Evolutionary conservation across 2,329 filamentous ascomycete species (phyloP).

Genomic region (Pseudogymnoascus pannorum): DNA sequence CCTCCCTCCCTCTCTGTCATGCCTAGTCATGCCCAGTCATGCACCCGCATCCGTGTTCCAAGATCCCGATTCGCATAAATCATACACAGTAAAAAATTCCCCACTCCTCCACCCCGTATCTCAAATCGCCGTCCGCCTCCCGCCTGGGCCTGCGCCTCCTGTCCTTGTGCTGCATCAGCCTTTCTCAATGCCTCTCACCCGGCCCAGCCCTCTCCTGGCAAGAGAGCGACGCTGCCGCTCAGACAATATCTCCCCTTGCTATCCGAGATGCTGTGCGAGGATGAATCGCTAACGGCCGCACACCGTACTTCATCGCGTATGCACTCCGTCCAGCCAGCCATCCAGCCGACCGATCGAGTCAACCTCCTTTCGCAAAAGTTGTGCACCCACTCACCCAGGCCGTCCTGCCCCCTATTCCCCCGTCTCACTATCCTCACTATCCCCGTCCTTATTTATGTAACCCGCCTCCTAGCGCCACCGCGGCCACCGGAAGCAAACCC

Average conservation of each 20-base stretch:
- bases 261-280: neutral
- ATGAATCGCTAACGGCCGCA: neutral
- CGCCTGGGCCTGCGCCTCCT: no score
- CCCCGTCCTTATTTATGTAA: neutral
- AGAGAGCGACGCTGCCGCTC: no score
- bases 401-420: neutral
- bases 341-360: neutral
- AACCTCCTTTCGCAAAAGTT: neutral
- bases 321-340: no score
- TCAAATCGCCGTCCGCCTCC: neutral
- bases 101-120: neutral
- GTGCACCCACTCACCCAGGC: neutral
- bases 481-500: neutral
- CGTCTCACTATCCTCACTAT: neutral
- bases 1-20: neutral
- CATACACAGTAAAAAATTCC: no score
- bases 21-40: neutral
- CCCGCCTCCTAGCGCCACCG: neutral
- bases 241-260: neutral
- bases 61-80: neutral
- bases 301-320: neutral
- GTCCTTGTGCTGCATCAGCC: neutral
- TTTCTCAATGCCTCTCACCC: neutral
- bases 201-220: no score
- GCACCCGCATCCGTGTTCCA: neutral